Evolutionary conservation across 1,284 basidiomycete genomes (phyloP), one percentile per base, ranked within the genome.

Genomic region (Ceratobasidium sp.): DNA sequence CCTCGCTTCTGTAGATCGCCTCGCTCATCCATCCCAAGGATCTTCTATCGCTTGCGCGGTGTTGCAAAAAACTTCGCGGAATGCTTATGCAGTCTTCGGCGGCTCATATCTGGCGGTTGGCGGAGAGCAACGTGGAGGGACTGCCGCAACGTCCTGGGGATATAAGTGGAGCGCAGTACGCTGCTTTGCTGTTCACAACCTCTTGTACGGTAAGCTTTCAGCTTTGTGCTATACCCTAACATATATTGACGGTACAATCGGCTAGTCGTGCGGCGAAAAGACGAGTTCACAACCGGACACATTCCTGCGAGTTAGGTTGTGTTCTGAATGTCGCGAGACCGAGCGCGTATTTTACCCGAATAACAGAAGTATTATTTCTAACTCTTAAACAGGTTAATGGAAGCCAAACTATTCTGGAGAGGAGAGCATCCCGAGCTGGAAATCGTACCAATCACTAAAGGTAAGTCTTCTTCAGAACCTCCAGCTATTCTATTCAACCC

Each of bases 101-200:
- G 5, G 6, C 13, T 13, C 21, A 1, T 1, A 47, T 69, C 6
- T 69, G 66, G 66, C 26, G 18, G 0, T 43, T 18, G 13, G 41
- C 66, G n/a, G 50, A 69, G 30, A 13, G n/a, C 21, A 47, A 32
- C n/a, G 43, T 30, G 41, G 18, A 38, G 14, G 21, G 66, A 21
- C 52, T 69, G 9, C 66, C 66, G 8, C 3, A 16, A 13, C 21
- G 66, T 44, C 66, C 66, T 8, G 23, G 32, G 2, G 9, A n/a
- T 14, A 41, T 69, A 11, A 32, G 38, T 2, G 38, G 21, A 18
- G 52, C 66, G 6, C 54, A 58, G 18, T 69, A 69, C 35, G 66
- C 66, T 14, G 52, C 41, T 30, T 49, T 69, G 52, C 23, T 43
- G 13, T 69, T 69, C 30, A 21, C 41, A 2, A 69, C 46, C 9